Base-by-base conservation (phyloP, 2,329 filamentous ascomycete genomes). In the Bipolaris sorokiniana region DNA sequence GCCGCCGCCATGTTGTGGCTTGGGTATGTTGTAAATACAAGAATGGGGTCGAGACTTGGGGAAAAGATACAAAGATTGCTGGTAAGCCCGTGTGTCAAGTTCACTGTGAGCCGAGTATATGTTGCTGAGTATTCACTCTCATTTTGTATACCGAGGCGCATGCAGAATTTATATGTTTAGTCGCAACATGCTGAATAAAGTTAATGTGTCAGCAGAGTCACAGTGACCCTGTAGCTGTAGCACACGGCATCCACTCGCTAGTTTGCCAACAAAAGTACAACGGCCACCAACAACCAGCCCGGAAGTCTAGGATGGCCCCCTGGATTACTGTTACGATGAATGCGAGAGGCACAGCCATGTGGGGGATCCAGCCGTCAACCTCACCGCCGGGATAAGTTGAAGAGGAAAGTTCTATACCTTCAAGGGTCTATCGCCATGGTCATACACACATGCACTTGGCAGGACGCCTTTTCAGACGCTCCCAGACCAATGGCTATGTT, bases 1-100 rank as follows among this genome's bases (percentile, higher is more conserved):
- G 66, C 67, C 34, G 67, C 54, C 7, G 72, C 69, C 72, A 73
- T 73, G 54, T 48, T 54, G 33, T 34, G n/a, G n/a, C 40, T 15
- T 6, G 42, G 11, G 18, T 42, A 16, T 52, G 22, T 46, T 3
- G 36, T 23, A 11, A 42, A 41, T 22, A 13, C 13, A 38, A 47
- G 31, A 31, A 11, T 31, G 10, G 3, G 28, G 10, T 31, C 10
- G 4, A 31, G 10, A 31, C 28, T 31, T 31, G 28, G 28, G 28
- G 1, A 31, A 31, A 31, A 11, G 1, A 31, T 31, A 13, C 37
- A 45, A 46, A 7, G n/a, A 36, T 23, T 26, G 22, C 22, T 42
- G 23, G 13, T 16, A 22, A 13, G 28, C 10, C 10, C 1, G 10
- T 31, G 13, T 23, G 3, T 7, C 9, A 23, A 2, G 31, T 34